These are phyloP conservation scores for Rhodocollybia butyracea DNA, from an alignment of 768 basidiomycete genomes.

Conservation along the genomic window DNA sequence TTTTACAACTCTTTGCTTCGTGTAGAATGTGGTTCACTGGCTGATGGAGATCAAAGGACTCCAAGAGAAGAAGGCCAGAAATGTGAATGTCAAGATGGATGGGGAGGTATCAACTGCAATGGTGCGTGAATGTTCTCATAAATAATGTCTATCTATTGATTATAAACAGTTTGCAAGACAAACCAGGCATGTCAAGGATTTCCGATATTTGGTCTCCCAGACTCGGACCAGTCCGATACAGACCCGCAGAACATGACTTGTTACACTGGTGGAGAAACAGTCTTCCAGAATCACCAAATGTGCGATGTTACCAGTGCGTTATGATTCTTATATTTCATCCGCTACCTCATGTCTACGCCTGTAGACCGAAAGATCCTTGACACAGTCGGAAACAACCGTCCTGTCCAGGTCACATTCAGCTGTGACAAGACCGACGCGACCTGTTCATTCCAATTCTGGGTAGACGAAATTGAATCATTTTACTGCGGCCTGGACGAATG, in stretches of 20 bases:
- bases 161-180: slow-evolving; percentile 74
- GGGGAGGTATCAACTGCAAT: slow-evolving; percentile 97
- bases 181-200: slow-evolving; percentile 80
- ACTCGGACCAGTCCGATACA: slow-evolving; percentile 33
- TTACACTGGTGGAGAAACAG: slow-evolving; percentile 88
- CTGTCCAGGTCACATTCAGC: slow-evolving; percentile 95
- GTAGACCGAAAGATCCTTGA: slow-evolving; percentile 94
- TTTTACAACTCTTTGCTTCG: slow-evolving; percentile 8
- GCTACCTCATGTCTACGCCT: neutral
- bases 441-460: slow-evolving; percentile 99
- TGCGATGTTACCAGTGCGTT: slow-evolving; percentile 94
- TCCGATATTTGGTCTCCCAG: slow-evolving; percentile 50
- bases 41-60: slow-evolving; percentile 83
- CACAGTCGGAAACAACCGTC: slow-evolving; percentile 79
- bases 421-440: slow-evolving; percentile 63
- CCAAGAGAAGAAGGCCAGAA: slow-evolving; percentile 71
- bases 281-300: slow-evolving; percentile 96
- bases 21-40: slow-evolving; percentile 89
- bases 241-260: slow-evolving; percentile 76
- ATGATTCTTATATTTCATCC: neutral
- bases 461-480: slow-evolving; percentile 90
- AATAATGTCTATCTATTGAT: neutral
- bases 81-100: slow-evolving; percentile 92
- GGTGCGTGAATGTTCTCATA: slow-evolving; percentile 44
- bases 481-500: slow-evolving; percentile 87